A percentile compares a stretch with the other conserved stretches of the same genome.
These are phyloP conservation scores for Daldinia vernicosa DNA, from an alignment of 495 filamentous ascomycete species.

Conservation along the genomic window DNA sequence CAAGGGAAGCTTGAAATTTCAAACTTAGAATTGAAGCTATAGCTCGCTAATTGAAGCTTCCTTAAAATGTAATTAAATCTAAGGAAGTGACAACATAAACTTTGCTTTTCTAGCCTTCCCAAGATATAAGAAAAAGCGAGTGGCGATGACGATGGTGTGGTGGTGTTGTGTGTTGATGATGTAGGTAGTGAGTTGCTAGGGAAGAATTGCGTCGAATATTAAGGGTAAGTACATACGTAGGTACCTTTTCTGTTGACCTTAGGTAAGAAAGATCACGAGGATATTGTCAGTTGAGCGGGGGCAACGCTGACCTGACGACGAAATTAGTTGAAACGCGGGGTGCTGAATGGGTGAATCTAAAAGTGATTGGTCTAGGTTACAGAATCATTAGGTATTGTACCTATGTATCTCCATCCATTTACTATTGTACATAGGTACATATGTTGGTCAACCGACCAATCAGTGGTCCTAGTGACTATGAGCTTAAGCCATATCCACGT, in stretches of 20 bases:
- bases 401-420: background rate
- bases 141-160: background rate
- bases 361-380: background rate
- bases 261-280: conserved; percentile 42
- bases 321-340: conserved; percentile 36
- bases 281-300: conserved; percentile 36
- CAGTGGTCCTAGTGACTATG: background rate
- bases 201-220: conserved; percentile 16
- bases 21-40: background rate
- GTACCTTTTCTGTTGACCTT: conserved; percentile 27
- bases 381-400: too few species aligned
- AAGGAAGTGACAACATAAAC: background rate
- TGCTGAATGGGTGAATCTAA: conserved; percentile 1
- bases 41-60: background rate
- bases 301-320: conserved; percentile 24
- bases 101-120: background rate
- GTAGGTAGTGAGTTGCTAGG: conserved; percentile 8
- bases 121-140: background rate
- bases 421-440: too few species aligned
- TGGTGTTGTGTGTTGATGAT: conserved; percentile 13
- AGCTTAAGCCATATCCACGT: background rate
- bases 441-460: background rate
- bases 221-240: conserved; percentile 9
- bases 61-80: background rate
- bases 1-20: background rate